Conservation (phyloP, 2,329 filamentous ascomycete species). For the Diplocarpon rosae region DNA sequence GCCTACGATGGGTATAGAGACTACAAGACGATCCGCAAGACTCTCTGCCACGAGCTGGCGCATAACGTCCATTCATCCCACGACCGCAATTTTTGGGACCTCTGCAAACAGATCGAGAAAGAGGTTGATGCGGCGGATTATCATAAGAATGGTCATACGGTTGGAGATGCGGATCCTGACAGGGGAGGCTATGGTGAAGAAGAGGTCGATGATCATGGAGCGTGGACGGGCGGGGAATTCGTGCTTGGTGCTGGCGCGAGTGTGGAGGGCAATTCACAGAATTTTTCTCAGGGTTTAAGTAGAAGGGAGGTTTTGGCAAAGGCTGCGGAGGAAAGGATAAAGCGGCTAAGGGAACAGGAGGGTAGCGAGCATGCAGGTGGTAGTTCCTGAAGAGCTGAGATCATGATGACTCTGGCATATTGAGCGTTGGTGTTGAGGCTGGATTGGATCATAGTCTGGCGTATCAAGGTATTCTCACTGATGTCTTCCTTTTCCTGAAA, state of each 20-base stretch:
- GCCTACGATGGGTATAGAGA: conserved; percentile 88
- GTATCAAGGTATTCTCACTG: too few species aligned
- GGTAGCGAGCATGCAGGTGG: background rate
- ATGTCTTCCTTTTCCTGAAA: too few species aligned
- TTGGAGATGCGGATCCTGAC: conserved; percentile 49
- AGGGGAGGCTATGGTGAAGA: conserved; percentile 32
- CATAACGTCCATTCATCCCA: conserved; percentile 84
- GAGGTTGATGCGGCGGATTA: conserved; percentile 78
- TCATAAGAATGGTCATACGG: conserved; percentile 54
- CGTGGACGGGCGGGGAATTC: conserved; percentile 71
- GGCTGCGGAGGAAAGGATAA: conserved; percentile 52
- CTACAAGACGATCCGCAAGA: conserved; percentile 83
- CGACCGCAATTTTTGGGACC: conserved; percentile 78
- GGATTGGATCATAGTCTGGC: too few species aligned
- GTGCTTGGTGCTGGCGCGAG: conserved; percentile 49
- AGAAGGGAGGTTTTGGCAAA: conserved; percentile 65
- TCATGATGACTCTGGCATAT: background rate
- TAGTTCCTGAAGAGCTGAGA: background rate
- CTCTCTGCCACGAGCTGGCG: conserved; percentile 87
- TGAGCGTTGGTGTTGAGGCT: background rate
- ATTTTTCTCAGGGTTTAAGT: conserved; percentile 37
- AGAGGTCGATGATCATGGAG: conserved; percentile 55
- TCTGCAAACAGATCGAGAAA: conserved; percentile 76
- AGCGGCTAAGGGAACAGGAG: conserved; percentile 21
- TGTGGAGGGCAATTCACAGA: conserved; percentile 27